phyloP scores from a whole-genome alignment of 164 flowering plant genomes.

The Piper longum region DNA sequence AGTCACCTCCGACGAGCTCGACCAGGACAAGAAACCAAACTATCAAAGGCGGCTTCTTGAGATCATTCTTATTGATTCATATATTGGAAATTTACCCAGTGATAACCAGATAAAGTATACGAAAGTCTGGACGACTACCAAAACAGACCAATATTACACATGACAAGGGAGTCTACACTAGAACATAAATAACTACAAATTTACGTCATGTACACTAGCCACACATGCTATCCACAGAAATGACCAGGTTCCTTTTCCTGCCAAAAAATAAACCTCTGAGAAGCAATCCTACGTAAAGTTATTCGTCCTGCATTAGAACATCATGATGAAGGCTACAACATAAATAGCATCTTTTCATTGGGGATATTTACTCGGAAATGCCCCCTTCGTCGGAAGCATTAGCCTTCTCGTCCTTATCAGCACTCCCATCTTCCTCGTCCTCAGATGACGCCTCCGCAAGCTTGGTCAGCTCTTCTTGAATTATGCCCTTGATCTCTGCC shows the following conservation, averaged over 20 bases:
- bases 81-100: no score
- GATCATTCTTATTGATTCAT: no score
- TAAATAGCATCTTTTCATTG: conserved; percentile 1
- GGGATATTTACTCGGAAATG: conserved; percentile 1
- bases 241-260: neutral
- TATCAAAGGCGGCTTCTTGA: no score
- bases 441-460: conserved; percentile 71
- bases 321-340: neutral
- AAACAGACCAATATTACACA: neutral
- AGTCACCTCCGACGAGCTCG: no score
- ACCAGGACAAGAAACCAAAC: no score
- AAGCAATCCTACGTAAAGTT: neutral
- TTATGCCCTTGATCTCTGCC: conserved; percentile 57
- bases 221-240: neutral
- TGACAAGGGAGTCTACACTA: neutral
- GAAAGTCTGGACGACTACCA: no score
- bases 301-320: neutral
- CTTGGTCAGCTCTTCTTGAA: conserved; percentile 84
- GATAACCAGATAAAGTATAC: no score
- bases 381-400: conserved; percentile 8
- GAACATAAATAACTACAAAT: neutral
- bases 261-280: neutral
- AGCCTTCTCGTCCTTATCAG: conserved; percentile 12
- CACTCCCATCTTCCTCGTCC: conserved; percentile 16
- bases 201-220: neutral